Evolutionary conservation across 768 basidiomycete genomes (phyloP).

Genomic region (Butyriboletus loyo): DNA sequence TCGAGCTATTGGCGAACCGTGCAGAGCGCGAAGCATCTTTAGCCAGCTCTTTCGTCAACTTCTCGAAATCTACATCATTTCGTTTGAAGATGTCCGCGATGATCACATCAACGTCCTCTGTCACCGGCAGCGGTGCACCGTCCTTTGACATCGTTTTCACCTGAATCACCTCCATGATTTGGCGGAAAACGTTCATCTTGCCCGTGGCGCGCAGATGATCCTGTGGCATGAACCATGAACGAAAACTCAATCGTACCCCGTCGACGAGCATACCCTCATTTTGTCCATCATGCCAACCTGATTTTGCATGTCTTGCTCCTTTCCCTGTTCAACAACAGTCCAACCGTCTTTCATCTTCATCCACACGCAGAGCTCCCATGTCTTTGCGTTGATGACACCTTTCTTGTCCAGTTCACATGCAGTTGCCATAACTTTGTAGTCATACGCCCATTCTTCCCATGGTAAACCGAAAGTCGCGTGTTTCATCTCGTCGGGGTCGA

Average conservation of each 20-base stretch:
- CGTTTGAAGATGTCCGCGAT: constrained; percentile 31
- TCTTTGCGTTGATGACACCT: constrained; percentile 19
- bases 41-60: constrained; percentile 24
- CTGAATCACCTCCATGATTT: constrained; percentile 34
- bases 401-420: constrained; percentile 21
- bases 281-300: constrained; percentile 29
- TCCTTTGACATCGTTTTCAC: constrained; percentile 28
- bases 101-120: constrained; percentile 31
- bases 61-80: constrained; percentile 31
- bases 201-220: constrained; percentile 29
- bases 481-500: constrained; percentile 30
- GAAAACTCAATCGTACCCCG: neutral
- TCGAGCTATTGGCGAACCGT: constrained; percentile 25
- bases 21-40: constrained; percentile 15
- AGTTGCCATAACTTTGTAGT: constrained; percentile 28
- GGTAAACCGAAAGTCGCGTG: constrained; percentile 24
- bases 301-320: constrained; percentile 17
- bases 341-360: constrained; percentile 30
- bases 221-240: constrained; percentile 11
- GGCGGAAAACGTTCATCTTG: constrained; percentile 28
- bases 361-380: constrained; percentile 33
- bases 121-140: constrained; percentile 21
- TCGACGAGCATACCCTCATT: constrained; percentile 21
- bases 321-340: constrained; percentile 29
- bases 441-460: constrained; percentile 34